Evolutionary conservation across 164 flowering plant genomes (phyloP), one percentile per base, ranked within the genome.

Genomic region (Berberis vulgaris): DNA sequence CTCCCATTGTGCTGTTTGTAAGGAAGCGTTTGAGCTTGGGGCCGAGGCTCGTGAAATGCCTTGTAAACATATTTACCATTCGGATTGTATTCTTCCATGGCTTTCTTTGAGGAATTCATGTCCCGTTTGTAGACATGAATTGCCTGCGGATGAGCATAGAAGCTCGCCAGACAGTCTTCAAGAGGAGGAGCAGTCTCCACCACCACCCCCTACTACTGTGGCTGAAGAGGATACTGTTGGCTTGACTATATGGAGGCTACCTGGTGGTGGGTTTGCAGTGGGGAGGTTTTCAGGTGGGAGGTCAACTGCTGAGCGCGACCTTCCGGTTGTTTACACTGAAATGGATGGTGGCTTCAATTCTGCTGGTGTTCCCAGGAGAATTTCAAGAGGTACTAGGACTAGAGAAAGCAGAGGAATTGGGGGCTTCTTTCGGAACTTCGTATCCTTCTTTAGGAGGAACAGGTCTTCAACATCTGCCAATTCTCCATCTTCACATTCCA

Each of bases 191-290:
- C 72, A 64, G 50, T 63, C 71, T 46, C 72, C 70, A 13, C 61
- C 62, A 7, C 26, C 26, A 26, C 26, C 26, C 26, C 26, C 26
- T 26, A 26, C 26, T 26, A 13, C 43, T 1, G 46, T 44, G 0
- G 87, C 77, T 7, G 80, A 77, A 49, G 83, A 26, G 26, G 26
- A 76, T 12, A 60, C 81, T 1, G 81, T 83, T 46, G 93, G 91
- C 43, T 43, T 86, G 70, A 84, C 90, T 6, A 84, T 87, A 8
- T 83, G 93, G 96, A 78, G 93, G 64, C 71, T 89, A 5, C 96
- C 96, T 0, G 91, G 96, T 3, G 96, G 96, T 6, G 93, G 90
- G 2, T 89, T 86, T 63, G 96, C 96, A 0, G 96, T 89, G 6
- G 96, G 96, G 49, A 78, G 96, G 65, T 84, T 85, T 61, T 67